phyloP scores from a whole-genome alignment of 148 eudicot genomes.

The Arctostaphylos glauca region DNA sequence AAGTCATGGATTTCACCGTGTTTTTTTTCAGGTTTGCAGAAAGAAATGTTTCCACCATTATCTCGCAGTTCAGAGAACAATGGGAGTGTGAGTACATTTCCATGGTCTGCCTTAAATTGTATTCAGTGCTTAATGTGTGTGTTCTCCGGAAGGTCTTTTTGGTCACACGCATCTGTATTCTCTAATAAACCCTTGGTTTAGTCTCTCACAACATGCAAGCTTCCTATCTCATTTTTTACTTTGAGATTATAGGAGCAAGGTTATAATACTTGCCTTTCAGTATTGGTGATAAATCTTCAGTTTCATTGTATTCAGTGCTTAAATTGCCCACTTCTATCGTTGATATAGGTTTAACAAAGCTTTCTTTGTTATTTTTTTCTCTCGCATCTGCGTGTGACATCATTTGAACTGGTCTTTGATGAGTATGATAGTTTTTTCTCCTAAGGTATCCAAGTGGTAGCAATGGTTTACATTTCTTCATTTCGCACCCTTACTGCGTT shows the following conservation, averaged over 20 bases:
- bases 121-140: not conserved
- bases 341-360: not conserved
- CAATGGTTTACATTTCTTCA: not conserved
- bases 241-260: not conserved
- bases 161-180: not conserved
- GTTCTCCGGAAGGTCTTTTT: not conserved
- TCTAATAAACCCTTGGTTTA: slow-evolving; percentile 4
- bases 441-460: not conserved
- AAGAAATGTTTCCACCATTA: slow-evolving; percentile 55
- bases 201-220: not conserved
- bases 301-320: not conserved
- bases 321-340: not conserved
- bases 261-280: not conserved
- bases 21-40: slow-evolving; percentile 55
- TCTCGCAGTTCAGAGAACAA: slow-evolving; percentile 57
- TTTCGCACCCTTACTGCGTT: not conserved
- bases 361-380: not conserved
- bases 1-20: not conserved
- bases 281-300: not conserved
- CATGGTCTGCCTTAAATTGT: slow-evolving; percentile 4
- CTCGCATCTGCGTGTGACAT: not conserved
- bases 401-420: slow-evolving; percentile 5
- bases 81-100: slow-evolving; percentile 62
- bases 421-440: not conserved
- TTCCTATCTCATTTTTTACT: not conserved